Conservation (phyloP, 805 yeast species). For the Saccharomycopsis guyanensis region DNA sequence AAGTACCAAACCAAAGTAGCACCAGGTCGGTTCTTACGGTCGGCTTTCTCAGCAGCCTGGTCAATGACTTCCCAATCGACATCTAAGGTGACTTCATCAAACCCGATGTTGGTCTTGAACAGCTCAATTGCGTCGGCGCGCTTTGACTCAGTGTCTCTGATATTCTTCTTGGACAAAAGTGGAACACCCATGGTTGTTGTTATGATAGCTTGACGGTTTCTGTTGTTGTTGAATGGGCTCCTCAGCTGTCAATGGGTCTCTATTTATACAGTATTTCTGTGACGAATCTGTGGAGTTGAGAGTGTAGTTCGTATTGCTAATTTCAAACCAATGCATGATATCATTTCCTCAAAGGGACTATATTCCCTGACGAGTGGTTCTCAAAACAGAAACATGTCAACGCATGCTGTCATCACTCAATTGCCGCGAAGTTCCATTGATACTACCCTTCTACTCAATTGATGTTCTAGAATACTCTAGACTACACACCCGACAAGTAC, state of each 20-base stretch:
- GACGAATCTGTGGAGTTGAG: background rate
- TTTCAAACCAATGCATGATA: background rate
- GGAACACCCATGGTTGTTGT: background rate
- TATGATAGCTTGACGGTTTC: too few species aligned
- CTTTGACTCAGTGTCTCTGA: background rate
- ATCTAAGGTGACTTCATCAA: background rate
- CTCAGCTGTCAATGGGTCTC: too few species aligned
- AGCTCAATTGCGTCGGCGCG: background rate
- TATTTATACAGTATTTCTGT: background rate
- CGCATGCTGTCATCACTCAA: too few species aligned
- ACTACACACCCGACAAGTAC: too few species aligned
- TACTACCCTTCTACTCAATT: too few species aligned
- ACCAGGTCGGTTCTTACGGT: background rate
- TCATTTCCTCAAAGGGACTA: too few species aligned
- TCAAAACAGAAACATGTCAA: too few species aligned
- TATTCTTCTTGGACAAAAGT: background rate
- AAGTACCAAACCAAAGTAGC: background rate
- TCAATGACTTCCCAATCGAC: background rate
- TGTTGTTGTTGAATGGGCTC: too few species aligned
- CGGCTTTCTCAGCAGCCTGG: background rate
- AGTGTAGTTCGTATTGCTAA: background rate
- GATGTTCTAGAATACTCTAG: too few species aligned
- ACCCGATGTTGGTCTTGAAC: background rate
- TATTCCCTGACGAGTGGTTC: too few species aligned
- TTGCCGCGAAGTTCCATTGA: too few species aligned